Evolutionary conservation across 2,329 filamentous ascomycete genomes (phyloP).

Genomic region (Phaeosphaeriaceae sp.): DNA sequence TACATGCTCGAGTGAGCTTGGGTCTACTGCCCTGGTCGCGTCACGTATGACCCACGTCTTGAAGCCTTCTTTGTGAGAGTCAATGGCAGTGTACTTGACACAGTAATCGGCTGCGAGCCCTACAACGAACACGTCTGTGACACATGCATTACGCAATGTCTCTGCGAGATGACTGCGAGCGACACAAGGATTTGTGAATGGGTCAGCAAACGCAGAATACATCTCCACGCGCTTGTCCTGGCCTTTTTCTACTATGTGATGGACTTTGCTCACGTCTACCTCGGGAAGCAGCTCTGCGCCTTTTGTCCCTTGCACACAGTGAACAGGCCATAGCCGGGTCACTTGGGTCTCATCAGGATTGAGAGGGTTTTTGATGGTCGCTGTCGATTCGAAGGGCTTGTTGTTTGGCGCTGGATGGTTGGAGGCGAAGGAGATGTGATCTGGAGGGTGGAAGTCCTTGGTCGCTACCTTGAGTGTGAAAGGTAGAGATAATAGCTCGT

Average conservation of each 20-base stretch:
- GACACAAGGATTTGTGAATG: constrained; percentile 68
- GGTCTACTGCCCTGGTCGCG: constrained; percentile 75
- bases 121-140: constrained; percentile 84
- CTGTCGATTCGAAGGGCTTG: constrained; percentile 69
- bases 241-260: constrained; percentile 79
- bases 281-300: constrained; percentile 79
- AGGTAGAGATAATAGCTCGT: constrained; percentile 72
- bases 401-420: constrained; percentile 73
- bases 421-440: constrained; percentile 87
- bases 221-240: constrained; percentile 78
- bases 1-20: constrained; percentile 62
- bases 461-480: constrained; percentile 81
- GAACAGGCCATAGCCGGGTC: constrained; percentile 83
- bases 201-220: constrained; percentile 90
- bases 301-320: constrained; percentile 78
- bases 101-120: constrained; percentile 91
- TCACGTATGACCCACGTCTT: constrained; percentile 78
- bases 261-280: constrained; percentile 65
- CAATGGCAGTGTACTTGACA: constrained; percentile 79
- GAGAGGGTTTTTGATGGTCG: constrained; percentile 70
- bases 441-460: constrained; percentile 85
- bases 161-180: constrained; percentile 67
- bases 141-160: constrained; percentile 60
- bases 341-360: constrained; percentile 68
- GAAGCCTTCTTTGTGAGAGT: constrained; percentile 79